These are phyloP conservation scores for Lipomyces japonicus DNA, from an alignment of 805 yeast species.

Conservation along the genomic window DNA sequence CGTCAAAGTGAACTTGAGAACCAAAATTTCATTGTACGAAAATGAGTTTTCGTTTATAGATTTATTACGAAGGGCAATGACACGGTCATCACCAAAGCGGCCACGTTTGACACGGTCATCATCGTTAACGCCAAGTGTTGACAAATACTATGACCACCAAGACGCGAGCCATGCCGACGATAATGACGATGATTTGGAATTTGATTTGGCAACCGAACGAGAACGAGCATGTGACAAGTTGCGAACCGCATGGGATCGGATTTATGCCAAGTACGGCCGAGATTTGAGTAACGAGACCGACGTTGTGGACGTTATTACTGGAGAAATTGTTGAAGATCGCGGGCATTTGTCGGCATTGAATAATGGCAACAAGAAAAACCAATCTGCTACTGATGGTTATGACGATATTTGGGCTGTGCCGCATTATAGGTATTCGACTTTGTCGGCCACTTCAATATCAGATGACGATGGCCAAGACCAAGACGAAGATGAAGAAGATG, in stretches of 20 bases:
- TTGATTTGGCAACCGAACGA: slow-evolving; percentile 16
- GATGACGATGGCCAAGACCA: neutral
- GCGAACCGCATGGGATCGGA: slow-evolving; percentile 36
- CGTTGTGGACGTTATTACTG: slow-evolving; percentile 54
- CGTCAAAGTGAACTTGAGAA: no score
- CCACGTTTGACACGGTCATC: neutral
- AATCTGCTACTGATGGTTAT: neutral
- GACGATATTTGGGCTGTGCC: neutral
- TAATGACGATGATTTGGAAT: neutral
- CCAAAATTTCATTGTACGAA: no score
- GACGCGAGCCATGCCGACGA: neutral
- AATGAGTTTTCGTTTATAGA: no score
- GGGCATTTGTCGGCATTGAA: slow-evolving; percentile 51
- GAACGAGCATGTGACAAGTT: slow-evolving; percentile 24
- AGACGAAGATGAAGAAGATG: slow-evolving; percentile 1
- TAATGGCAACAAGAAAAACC: neutral
- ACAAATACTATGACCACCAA: neutral
- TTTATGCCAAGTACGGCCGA: slow-evolving; percentile 36
- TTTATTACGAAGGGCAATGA: neutral
- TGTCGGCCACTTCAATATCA: slow-evolving; percentile 2
- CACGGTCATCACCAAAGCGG: neutral
- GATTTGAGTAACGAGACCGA: slow-evolving; percentile 40
- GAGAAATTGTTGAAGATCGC: slow-evolving; percentile 57
- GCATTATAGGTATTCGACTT: neutral
- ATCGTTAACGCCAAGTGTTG: neutral